These are phyloP conservation scores for Penicillium odoratum DNA, from an alignment of 495 filamentous ascomycete genomes.

Conservation along the genomic window DNA sequence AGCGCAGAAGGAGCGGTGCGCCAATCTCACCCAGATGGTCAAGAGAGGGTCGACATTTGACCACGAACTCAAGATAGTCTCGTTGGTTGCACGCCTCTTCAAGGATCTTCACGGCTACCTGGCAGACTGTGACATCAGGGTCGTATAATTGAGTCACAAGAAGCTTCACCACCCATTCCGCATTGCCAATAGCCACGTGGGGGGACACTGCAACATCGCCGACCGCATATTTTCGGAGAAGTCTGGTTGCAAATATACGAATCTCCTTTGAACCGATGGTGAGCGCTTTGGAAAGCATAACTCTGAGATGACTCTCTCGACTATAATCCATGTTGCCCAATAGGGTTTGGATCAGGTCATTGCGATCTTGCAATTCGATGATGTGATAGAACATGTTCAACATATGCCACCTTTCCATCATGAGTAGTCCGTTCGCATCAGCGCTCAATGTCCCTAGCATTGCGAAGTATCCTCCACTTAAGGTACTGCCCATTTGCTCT, in stretches of 20 bases:
- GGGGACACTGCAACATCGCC: slow-evolving; percentile 34
- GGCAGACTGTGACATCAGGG: slow-evolving; percentile 93
- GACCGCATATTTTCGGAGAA: slow-evolving; percentile 78
- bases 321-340: slow-evolving; percentile 90
- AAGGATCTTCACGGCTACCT: slow-evolving; percentile 91
- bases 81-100: slow-evolving; percentile 96
- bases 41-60: slow-evolving; percentile 91
- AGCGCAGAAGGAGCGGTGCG: slow-evolving; percentile 86
- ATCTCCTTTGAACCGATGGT: slow-evolving; percentile 90
- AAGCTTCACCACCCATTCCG: slow-evolving; percentile 93
- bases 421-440: slow-evolving; percentile 76
- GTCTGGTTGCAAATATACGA: slow-evolving; percentile 79
- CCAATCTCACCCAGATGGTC: slow-evolving; percentile 98
- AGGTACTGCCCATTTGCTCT: slow-evolving; percentile 76
- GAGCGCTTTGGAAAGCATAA: slow-evolving; percentile 89
- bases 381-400: slow-evolving; percentile 99
- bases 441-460: slow-evolving; percentile 84
- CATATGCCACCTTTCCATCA: slow-evolving; percentile 95
- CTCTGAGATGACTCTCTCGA: slow-evolving; percentile 82
- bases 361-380: slow-evolving; percentile 82
- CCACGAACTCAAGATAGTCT: slow-evolving; percentile 87
- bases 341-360: slow-evolving; percentile 84
- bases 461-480: slow-evolving; percentile 90
- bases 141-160: slow-evolving; percentile 98
- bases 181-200: slow-evolving; percentile 44